A percentile compares a stretch with the other conserved stretches of the same genome.
Conservation (phyloP, 495 filamentous ascomycete genomes). For the Cenococcum geophilum region DNA sequence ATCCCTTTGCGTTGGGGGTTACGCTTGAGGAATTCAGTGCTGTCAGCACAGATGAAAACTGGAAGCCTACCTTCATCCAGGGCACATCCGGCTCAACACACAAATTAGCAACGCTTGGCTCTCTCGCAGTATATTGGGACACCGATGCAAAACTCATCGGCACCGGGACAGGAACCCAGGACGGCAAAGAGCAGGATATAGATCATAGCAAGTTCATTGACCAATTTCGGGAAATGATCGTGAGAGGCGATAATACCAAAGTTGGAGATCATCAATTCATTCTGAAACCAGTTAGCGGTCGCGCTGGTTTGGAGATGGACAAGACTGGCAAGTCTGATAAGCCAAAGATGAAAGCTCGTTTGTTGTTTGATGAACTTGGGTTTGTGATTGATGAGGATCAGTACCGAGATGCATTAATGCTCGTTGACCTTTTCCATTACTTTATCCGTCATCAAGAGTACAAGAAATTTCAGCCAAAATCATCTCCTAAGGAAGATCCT, state of each 20-base stretch:
- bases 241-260: constrained; percentile 51
- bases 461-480: constrained; percentile 85
- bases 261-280: constrained; percentile 74
- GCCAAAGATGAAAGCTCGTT: constrained; percentile 81
- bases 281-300: constrained; percentile 86
- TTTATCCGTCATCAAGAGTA: constrained; percentile 97
- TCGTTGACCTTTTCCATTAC: constrained; percentile 96
- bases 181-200: constrained; percentile 56
- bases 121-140: constrained; percentile 94
- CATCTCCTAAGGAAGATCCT: constrained; percentile 80
- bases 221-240: constrained; percentile 70
- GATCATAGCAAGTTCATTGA: constrained; percentile 68
- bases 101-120: constrained; percentile 82
- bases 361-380: constrained; percentile 93
- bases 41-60: constrained; percentile 86
- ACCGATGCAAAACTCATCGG: constrained; percentile 81
- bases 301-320: constrained; percentile 85
- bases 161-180: constrained; percentile 56
- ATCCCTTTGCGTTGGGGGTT: constrained; percentile 87
- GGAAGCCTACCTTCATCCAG: constrained; percentile 92
- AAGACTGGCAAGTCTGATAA: constrained; percentile 76
- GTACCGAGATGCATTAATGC: constrained; percentile 94
- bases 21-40: constrained; percentile 94
- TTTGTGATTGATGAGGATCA: constrained; percentile 94
- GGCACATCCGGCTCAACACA: constrained; percentile 74